Conservation (phyloP, 345 rosid genomes). For the Kandelia obovata region DNA sequence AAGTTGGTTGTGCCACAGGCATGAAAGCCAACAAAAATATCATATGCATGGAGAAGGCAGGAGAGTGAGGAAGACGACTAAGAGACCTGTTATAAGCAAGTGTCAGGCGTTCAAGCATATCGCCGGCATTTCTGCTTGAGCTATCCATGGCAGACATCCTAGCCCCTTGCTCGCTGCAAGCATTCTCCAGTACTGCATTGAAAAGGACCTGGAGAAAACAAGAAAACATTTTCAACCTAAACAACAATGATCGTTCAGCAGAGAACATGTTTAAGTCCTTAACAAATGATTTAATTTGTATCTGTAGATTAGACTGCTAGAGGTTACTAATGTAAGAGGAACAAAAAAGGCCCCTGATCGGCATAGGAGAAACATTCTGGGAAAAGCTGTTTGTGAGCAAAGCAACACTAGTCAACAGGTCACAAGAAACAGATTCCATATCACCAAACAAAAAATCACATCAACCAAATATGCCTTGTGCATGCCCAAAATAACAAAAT, state of each 20-base stretch:
- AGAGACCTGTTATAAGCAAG: constrained; percentile 40
- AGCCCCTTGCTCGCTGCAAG: constrained; percentile 35
- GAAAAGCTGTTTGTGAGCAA: background rate
- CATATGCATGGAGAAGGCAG: background rate
- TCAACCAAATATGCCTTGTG: background rate
- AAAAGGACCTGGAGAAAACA: constrained; percentile 54
- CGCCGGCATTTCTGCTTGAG: constrained; percentile 99
- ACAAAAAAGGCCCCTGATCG: too few relatives aligned
- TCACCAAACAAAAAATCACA: background rate
- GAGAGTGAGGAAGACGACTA: constrained; percentile 10
- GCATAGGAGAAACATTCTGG: too few relatives aligned
- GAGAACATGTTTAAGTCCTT: background rate
- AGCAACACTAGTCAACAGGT: background rate
- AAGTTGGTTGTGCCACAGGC: background rate
- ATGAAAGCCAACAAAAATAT: background rate
- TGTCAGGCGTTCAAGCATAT: constrained; percentile 88
- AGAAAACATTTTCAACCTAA: constrained; percentile 1
- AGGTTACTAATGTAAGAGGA: too few relatives aligned
- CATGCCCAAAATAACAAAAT: background rate
- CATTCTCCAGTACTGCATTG: constrained; percentile 90
- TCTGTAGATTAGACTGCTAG: background rate
- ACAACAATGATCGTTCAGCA: constrained; percentile 3
- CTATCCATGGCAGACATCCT: constrained; percentile 75
- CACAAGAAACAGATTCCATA: background rate
- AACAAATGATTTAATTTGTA: background rate